phyloP scores from a whole-genome alignment of 164 flowering plant species.

The Paratinospora sagittata region DNA sequence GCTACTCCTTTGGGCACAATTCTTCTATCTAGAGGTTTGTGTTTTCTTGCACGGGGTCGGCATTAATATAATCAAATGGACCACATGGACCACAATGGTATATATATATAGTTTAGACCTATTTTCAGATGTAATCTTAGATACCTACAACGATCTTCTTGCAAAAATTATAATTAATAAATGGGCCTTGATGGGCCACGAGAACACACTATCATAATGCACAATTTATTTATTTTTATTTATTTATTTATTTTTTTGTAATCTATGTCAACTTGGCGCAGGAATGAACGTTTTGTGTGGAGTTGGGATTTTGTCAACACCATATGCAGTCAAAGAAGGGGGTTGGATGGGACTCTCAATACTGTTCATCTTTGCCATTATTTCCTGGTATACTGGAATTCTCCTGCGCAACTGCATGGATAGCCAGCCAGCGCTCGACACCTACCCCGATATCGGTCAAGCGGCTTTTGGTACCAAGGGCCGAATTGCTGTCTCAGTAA shows the following conservation, averaged over 20 bases:
- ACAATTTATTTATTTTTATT: too few relatives aligned
- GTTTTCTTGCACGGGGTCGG: too few relatives aligned
- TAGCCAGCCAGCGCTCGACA: constrained; percentile 85
- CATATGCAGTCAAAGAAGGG: constrained; percentile 85
- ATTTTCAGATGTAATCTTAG: neutral
- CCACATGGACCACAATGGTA: neutral
- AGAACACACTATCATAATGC: neutral
- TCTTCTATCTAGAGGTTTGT: too few relatives aligned
- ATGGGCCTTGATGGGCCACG: neutral
- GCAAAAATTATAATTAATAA: neutral
- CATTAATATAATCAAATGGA: neutral
- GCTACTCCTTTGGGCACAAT: too few relatives aligned
- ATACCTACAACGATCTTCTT: neutral
- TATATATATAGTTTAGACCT: neutral
- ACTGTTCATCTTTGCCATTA: constrained; percentile 51
- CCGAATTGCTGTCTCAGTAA: constrained; percentile 73
- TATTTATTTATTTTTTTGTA: too few relatives aligned
- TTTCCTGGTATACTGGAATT: constrained; percentile 88
- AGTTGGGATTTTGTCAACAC: constrained; percentile 89
- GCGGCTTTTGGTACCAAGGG: constrained; percentile 92
- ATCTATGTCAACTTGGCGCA: constrained; percentile 20
- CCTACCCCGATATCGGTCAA: constrained; percentile 97
- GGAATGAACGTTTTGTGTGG: constrained; percentile 96
- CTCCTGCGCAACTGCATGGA: constrained; percentile 85
- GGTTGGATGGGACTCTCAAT: constrained; percentile 82